Evolutionary conservation across 176 grass and related monocot genomes (phyloP), one percentile per base, ranked within the genome.

Genomic region (Elaeis guineensis): DNA sequence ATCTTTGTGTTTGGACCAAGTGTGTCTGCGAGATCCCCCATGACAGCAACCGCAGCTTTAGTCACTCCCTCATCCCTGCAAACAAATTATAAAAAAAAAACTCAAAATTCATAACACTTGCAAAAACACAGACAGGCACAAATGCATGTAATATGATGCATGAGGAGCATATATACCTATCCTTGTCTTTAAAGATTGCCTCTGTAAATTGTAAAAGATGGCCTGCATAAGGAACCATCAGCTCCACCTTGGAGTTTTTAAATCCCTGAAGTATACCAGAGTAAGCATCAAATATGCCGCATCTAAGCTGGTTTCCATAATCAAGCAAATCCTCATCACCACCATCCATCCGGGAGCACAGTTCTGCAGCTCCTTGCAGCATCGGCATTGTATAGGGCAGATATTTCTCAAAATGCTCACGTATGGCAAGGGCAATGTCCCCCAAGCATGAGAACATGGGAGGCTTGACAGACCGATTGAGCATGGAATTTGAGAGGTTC

Each of bases 201-300:
- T 95, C 90, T 3, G 80, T 89, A 75, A 95, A 89, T 50, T 78
- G 79, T 35, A 95, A 61, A 21, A 95, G 82, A 74, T 70, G 77
- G 25, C 32, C 51, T 51, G 85, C 90, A 67, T 83, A 86, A 62
- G 85, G 82, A 20, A 89, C 51, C 90, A 95, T 80, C 59, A 95
- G 60, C 55, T 78, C 82, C 57, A 82, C 79, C 63, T 89, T 89
- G 52, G 85, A 22, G 21, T 77, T 84, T 70, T 95, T 89, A 32
- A 95, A 83, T 17, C 85, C 90, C 76, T 95, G 90, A 39, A 89
- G 77, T 68, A 95, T 89, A 56, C 90, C 85, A 62, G 90, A 89
- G 59, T 89, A 95, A 15, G 90, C 90, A 77, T 95, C 86, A 62
- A 95, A 86, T 52, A 95, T 95, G 26, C 85, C 85, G 11, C 77